Percentiles rank a stretch among this genome's conserved stretches.
phyloP scores from a whole-genome alignment of 2,329 filamentous ascomycete genomes.

The Nemania sp. region DNA sequence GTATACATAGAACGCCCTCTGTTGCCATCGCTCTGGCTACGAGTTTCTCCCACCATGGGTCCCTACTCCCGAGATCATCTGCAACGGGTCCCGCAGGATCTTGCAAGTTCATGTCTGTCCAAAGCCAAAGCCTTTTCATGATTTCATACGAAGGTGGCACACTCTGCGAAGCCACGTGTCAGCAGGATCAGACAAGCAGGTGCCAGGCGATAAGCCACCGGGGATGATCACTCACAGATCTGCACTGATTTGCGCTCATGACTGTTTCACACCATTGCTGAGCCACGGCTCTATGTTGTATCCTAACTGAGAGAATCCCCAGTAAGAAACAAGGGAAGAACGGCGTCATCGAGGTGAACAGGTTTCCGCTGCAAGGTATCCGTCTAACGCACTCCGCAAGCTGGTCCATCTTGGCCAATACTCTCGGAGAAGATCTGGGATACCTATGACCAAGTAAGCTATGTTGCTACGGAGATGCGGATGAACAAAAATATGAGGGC shows the following conservation, averaged over 20 bases:
- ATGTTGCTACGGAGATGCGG: neutral
- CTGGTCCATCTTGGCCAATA: too few relatives aligned
- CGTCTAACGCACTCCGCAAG: neutral
- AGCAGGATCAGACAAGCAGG: neutral
- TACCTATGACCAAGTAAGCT: neutral
- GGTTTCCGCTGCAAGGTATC: neutral
- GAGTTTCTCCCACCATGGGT: too few relatives aligned
- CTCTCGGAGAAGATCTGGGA: neutral
- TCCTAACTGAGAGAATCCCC: neutral
- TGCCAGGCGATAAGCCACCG: too few relatives aligned
- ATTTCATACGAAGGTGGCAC: neutral
- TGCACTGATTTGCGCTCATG: neutral
- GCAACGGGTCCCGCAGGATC: too few relatives aligned
- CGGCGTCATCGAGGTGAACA: neutral
- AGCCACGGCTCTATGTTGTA: neutral
- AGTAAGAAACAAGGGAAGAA: neutral
- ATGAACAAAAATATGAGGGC: neutral
- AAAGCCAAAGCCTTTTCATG: too few relatives aligned
- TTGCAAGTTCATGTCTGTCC: too few relatives aligned
- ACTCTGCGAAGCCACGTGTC: neutral
- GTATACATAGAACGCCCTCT: too few relatives aligned
- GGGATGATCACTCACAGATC: neutral
- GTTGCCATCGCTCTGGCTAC: too few relatives aligned
- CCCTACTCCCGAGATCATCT: too few relatives aligned
- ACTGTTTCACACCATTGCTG: neutral